These are phyloP conservation scores for Naganishia vaughanmartiniae DNA, from an alignment of 768 basidiomycete genomes.

Conservation along the genomic window DNA sequence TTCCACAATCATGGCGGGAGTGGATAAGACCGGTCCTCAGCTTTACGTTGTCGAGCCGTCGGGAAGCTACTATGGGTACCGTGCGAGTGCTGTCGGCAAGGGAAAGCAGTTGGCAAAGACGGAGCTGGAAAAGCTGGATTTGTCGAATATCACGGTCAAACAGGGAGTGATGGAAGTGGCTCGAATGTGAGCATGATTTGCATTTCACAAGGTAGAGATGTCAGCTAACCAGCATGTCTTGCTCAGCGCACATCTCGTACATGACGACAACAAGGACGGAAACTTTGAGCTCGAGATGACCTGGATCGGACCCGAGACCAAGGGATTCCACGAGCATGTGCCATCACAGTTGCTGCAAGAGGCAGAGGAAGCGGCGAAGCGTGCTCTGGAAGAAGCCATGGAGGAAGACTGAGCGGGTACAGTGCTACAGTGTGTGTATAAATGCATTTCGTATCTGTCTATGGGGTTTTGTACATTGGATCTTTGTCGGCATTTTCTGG, in stretches of 20 bases:
- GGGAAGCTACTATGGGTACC: slow-evolving; percentile 88
- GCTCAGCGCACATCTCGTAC: slow-evolving; percentile 86
- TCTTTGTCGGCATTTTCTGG: neutral
- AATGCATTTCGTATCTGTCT: neutral
- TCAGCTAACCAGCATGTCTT: slow-evolving; percentile 19
- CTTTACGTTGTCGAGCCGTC: slow-evolving; percentile 92
- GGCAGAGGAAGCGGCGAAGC: slow-evolving; percentile 84
- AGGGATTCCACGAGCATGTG: slow-evolving; percentile 73
- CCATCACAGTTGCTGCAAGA: slow-evolving; percentile 79
- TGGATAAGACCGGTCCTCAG: slow-evolving; percentile 81
- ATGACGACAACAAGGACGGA: slow-evolving; percentile 97
- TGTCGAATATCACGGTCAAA: slow-evolving; percentile 71
- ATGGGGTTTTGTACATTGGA: neutral
- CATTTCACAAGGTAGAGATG: neutral
- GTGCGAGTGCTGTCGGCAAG: slow-evolving; percentile 95
- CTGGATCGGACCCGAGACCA: slow-evolving; percentile 86
- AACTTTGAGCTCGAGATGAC: slow-evolving; percentile 97
- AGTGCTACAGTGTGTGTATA: neutral
- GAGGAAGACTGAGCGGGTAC: slow-evolving; percentile 49
- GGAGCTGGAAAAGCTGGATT: slow-evolving; percentile 91
- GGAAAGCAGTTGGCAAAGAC: slow-evolving; percentile 98
- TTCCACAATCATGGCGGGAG: slow-evolving; percentile 81
- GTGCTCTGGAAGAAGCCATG: slow-evolving; percentile 66
- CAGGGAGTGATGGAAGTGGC: slow-evolving; percentile 92
- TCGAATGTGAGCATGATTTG: slow-evolving; percentile 70